Conservation (phyloP, 2,329 filamentous ascomycete genomes). For the Colletotrichum tropicale region DNA sequence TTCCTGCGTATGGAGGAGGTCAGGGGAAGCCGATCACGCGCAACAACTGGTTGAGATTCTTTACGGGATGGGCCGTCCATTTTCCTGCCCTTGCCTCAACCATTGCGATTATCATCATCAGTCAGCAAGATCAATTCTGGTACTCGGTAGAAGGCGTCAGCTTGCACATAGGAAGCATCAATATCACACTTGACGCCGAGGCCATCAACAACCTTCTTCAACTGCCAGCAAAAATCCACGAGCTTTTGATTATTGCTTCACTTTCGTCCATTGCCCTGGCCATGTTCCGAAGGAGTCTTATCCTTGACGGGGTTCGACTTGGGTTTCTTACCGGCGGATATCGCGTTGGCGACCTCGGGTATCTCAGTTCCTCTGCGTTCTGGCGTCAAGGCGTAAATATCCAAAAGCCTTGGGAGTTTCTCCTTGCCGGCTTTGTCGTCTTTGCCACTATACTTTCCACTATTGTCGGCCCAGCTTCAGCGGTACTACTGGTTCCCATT, state of each 20-base stretch:
- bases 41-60: too few relatives aligned
- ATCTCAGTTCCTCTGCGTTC: neutral
- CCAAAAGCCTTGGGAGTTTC: neutral
- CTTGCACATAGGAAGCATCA: too few relatives aligned
- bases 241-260: neutral
- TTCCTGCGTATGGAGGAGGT: too few relatives aligned
- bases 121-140: too few relatives aligned
- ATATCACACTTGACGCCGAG: neutral
- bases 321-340: conserved; percentile 11
- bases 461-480: conserved; percentile 6
- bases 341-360: conserved; percentile 1
- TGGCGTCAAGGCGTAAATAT: neutral
- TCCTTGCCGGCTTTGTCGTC: neutral
- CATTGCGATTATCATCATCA: too few relatives aligned
- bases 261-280: neutral
- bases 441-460: neutral
- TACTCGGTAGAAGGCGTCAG: too few relatives aligned
- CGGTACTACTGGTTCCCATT: neutral
- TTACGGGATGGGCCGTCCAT: too few relatives aligned
- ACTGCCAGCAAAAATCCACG: neutral
- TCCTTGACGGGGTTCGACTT: neutral
- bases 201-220: neutral
- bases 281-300: neutral
- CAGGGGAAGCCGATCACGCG: too few relatives aligned
- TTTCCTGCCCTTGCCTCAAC: too few relatives aligned